These are phyloP conservation scores for Austropuccinia psidii DNA, from an alignment of 1,284 basidiomycete genomes.

Conservation along the genomic window DNA sequence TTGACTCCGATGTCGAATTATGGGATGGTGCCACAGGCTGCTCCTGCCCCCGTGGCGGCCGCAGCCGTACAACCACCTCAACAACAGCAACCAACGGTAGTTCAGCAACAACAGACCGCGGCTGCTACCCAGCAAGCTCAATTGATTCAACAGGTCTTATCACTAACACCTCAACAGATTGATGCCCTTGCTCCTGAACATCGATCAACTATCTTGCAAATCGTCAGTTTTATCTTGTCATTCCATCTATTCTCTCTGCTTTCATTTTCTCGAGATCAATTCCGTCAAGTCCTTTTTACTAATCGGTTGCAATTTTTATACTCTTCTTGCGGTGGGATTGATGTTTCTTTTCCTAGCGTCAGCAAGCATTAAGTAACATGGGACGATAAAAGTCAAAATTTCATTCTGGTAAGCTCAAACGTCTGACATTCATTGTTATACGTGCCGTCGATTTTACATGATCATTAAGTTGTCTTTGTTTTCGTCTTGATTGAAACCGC, in stretches of 20 bases:
- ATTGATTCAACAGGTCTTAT: conserved; percentile 62
- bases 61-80: conserved; percentile 18
- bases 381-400: too few species aligned
- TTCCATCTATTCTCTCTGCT: neutral
- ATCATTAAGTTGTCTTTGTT: too few species aligned
- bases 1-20: conserved; percentile 21
- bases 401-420: too few species aligned
- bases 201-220: conserved; percentile 70
- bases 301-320: neutral
- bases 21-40: conserved; percentile 29
- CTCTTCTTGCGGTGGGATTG: neutral
- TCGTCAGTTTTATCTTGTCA: conserved; percentile 46
- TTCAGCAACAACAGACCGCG: neutral
- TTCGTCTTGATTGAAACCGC: too few species aligned
- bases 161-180: conserved; percentile 78
- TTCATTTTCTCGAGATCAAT: neutral
- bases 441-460: too few species aligned
- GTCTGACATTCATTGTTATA: too few species aligned
- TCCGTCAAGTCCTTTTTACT: neutral
- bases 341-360: neutral
- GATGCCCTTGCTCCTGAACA: conserved; percentile 72
- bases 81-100: neutral
- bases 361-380: conserved; percentile 29
- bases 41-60: conserved; percentile 9
- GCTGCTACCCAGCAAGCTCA: conserved; percentile 35